Evolutionary conservation across 202 grass and related monocot genomes (phyloP), one percentile per base, ranked within the genome.

Genomic region (Setaria viridis): DNA sequence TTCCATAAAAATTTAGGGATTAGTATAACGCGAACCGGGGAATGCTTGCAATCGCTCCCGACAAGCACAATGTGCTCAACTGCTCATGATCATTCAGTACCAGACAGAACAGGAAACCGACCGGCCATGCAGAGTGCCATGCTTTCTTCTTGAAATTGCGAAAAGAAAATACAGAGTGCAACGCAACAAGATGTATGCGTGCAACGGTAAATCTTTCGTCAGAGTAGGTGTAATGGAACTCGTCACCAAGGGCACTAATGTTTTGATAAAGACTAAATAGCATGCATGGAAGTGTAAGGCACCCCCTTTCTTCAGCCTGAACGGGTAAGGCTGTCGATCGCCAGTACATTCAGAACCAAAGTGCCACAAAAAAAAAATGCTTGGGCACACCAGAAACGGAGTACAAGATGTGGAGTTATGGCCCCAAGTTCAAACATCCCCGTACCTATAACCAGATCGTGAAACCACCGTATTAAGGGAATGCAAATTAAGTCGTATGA

Each of bases 61-160:
- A 83, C 67, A 82, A 53, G 56, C 56, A 56, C 6, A 65, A 34
- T 74, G 73, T 71, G 34, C 77, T 83, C 60, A 62, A 35, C 78
- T 78, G 57, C 72, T 67, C 65, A 65, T 32, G 62, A 80, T 72
- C 6, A 51, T 67, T 68, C n/a, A 39, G 32, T 15, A 60, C 34
- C 67, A 74, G 74, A 56, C 16, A 46, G 78, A 77, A 77, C 54
- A 70, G 63, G 46, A 48, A 41, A 46, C 14, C 13, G 29, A 32
- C 13, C 2, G 30, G 34, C 4, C 46, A 70, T 67, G 48, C 48
- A 74, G 39, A 41, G 39, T 41, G 39, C 4, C 3, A 41, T 41
- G 5, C 39, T 41, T 41, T 41, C 39, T 41, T 5, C 39, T 5
- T 41, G 39, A 0, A 41, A 41, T 41, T 41, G 39, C 6, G 4